Base-by-base conservation (phyloP, 164 flowering plant genomes). In the Tetrastigma voinierianum region DNA sequence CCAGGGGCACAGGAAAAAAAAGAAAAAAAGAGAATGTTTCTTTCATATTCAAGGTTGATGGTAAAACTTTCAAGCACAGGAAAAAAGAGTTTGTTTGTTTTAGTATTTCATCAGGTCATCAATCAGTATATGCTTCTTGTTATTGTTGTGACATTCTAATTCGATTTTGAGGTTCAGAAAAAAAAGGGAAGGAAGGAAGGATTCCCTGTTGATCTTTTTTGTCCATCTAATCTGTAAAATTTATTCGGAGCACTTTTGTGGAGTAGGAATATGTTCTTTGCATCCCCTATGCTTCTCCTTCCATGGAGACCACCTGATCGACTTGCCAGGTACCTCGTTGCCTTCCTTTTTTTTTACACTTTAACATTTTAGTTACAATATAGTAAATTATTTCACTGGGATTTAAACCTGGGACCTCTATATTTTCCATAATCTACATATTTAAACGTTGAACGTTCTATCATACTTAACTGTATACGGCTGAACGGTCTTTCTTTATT, bases 141-240 rank as follows among this genome's bases (percentile, higher is more conserved):
- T 23, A 51, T 44, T 67, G 52, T 58, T 72, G 51, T n/a, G 44
- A 46, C 17, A 43, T 51, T 54, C 59, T 45, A 59, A 71, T 65
- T 52, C 51, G 65, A 60, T 59, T 68, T 64, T 73, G 68, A 72
- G 56, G 47, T 52, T 17, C 32, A 57, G 14, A 44, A 44, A 46
- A 10, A 54, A 54, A 32, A 44, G 21, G 15, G 20, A 32, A 2
- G 40, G 11, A 23, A 21, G 12, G 24, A 32, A 32, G 57, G n/a
- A n/a, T n/a, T 54, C 54, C 46, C 57, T 48, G 21, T 12, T 60
- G 6, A 45, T n/a, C 52, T 70, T n/a, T n/a, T n/a, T n/a, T 49
- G 25, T 20, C 46, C 16, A 54, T 2, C 44, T 14, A 7, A 61
- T 44, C 55, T 57, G 76, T 72, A 67, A 57, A 67, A 67, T 72